Base-by-base conservation (phyloP, 805 yeast species). In the Candida multigemmis region DNA sequence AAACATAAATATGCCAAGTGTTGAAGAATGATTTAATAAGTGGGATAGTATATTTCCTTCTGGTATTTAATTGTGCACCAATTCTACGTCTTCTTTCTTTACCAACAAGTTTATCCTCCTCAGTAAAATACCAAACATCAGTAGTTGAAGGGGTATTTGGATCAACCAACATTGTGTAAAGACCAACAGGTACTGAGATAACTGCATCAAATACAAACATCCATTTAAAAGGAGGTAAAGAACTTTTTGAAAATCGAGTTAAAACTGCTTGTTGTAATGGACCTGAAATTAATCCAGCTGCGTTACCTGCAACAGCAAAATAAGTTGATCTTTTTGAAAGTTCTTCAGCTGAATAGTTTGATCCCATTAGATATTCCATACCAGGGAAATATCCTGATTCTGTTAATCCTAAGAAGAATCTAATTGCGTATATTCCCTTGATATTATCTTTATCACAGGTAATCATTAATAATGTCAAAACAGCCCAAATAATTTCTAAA, bases 351-450 rank as follows among this genome's bases (percentile, higher is more conserved):
- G 45, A 33, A 27, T 50, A 50, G 29, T 47, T 44, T n/a, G 50
- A 43, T n/a, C 59, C 59, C 6, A 53, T 40, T 24, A 73, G 48
- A 37, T 70, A 74, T 38, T 75, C 79, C 30, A 73, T 60, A 12
- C 72, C 74, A 4, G 85, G 80, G 42, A 67, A 68, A 37, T 58
- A 66, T 0, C 72, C 73, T 9, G 66, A 52, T 31, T 68, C 74
- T 7, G 53, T 38, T 14, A 69, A 42, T 1, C 74, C 76, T 14
- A 65, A 31, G 4, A 63, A 32, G 22, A 65, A 55, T 33, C 68
- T 32, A 6, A 53, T 19, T 1, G 45, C 53, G 28, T 52, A 52
- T 12, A 53, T 24, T 2, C 48, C 40, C 9, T 37, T 33, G 18
- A 53, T 31, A 20, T 37, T 37, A 12, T 17, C 27, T 12, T 23